Conservation (phyloP, 768 basidiomycete species). For the Termitomyces heimii region DNA sequence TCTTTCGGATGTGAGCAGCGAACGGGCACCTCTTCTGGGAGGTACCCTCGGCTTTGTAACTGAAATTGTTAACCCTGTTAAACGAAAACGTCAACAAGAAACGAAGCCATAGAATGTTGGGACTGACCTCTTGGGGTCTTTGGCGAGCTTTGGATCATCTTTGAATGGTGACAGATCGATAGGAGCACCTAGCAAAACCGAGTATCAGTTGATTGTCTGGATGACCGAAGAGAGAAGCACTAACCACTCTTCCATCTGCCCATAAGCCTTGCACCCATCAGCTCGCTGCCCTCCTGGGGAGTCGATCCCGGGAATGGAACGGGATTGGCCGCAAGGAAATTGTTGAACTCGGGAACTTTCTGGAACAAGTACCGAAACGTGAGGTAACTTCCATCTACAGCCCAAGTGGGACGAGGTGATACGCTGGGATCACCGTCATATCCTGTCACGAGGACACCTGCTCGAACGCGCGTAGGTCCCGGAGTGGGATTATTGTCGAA, state of each 20-base stretch:
- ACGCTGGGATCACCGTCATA: constrained; percentile 30
- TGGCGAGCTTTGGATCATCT: constrained; percentile 32
- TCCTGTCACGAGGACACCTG: constrained; percentile 41
- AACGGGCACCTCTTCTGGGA: constrained; percentile 39
- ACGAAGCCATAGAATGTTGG: neutral
- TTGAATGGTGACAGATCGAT: constrained; percentile 37
- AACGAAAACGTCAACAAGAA: neutral
- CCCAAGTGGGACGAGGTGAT: constrained; percentile 31
- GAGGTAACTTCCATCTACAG: constrained; percentile 45
- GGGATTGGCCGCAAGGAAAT: constrained; percentile 37
- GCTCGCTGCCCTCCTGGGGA: constrained; percentile 34
- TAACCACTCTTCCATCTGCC: constrained; percentile 53
- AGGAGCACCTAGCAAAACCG: constrained; percentile 30
- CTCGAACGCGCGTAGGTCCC: constrained; percentile 30
- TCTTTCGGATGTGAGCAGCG: constrained; percentile 43
- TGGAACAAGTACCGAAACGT: constrained; percentile 48
- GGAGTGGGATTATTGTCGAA: constrained; percentile 30
- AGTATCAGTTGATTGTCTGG: neutral
- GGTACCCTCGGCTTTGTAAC: constrained; percentile 26
- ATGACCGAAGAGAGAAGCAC: constrained; percentile 4
- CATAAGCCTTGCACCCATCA: constrained; percentile 47
- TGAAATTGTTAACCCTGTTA: constrained; percentile 37
- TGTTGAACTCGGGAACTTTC: constrained; percentile 45
- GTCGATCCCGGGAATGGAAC: constrained; percentile 28
- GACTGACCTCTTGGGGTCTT: constrained; percentile 27